Conservation (phyloP, 768 basidiomycete genomes). For the Postia placenta region DNA sequence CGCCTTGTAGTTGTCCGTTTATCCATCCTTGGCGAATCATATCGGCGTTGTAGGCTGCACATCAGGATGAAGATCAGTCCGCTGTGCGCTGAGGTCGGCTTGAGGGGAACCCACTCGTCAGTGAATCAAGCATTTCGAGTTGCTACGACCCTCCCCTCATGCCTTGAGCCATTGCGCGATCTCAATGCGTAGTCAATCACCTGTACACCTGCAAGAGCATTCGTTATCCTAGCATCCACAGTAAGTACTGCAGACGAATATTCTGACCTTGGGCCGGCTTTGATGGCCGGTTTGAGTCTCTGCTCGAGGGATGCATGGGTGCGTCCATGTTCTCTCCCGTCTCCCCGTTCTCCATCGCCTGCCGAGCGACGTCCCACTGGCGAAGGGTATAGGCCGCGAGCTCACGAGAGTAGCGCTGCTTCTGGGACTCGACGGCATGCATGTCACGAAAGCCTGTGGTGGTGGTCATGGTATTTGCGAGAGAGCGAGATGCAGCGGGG, state of each 20-base stretch:
- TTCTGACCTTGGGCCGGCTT: constrained; percentile 15
- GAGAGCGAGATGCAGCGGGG: neutral
- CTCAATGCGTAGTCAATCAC: constrained; percentile 21
- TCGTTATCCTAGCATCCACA: neutral
- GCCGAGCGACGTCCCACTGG: constrained; percentile 29
- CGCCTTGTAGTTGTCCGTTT: no score
- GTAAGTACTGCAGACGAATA: neutral
- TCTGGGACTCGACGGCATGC: constrained; percentile 22
- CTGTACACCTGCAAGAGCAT: constrained; percentile 18
- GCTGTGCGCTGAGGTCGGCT: no score
- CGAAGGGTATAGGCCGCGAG: constrained; percentile 33
- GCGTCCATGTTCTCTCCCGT: constrained; percentile 7
- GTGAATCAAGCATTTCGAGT: constrained; percentile 7
- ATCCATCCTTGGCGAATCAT: no score
- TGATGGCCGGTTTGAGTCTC: constrained; percentile 6
- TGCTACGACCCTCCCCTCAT: constrained; percentile 12
- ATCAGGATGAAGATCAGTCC: no score
- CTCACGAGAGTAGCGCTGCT: constrained; percentile 31
- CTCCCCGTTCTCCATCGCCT: constrained; percentile 15
- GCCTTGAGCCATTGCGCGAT: constrained; percentile 11
- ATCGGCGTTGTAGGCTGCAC: no score
- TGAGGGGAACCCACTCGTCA: no score
- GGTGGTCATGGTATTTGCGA: constrained; percentile 1
- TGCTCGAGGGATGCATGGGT: constrained; percentile 3
- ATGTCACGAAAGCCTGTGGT: constrained; percentile 13